These are phyloP conservation scores for Trichoderma aggressivum DNA, from an alignment of 2,329 filamentous ascomycete species.

Conservation along the genomic window DNA sequence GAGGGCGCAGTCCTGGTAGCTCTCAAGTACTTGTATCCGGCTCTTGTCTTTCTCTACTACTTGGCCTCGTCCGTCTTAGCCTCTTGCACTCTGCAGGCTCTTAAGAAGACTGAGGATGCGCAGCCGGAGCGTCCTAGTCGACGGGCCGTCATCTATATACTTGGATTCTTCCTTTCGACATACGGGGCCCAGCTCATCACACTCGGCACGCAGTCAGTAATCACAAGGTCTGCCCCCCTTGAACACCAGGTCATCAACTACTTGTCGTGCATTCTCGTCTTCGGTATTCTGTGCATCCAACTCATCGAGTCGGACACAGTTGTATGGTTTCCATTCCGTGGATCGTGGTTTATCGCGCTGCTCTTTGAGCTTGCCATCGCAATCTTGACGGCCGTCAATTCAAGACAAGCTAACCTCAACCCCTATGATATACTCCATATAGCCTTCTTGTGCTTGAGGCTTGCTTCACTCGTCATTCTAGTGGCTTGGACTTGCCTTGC, in stretches of 20 bases:
- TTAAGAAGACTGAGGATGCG: conserved; percentile 25
- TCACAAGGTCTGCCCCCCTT: conserved; percentile 30
- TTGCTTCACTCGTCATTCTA: conserved; percentile 30
- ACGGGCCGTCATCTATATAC: conserved; percentile 38
- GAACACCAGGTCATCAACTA: conserved; percentile 54
- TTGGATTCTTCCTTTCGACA: conserved; percentile 42
- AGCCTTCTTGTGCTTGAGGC: conserved; percentile 22
- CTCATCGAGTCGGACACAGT: conserved; percentile 49
- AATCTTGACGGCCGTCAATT: conserved; percentile 24
- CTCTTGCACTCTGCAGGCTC: conserved; percentile 51
- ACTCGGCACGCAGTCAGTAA: conserved; percentile 29
- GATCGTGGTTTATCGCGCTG: conserved; percentile 58
- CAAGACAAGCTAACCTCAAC: conserved; percentile 2
- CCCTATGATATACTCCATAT: conserved; percentile 27
- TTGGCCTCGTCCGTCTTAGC: conserved; percentile 48
- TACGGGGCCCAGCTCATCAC: conserved; percentile 47
- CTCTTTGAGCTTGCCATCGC: conserved; percentile 52
- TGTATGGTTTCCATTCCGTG: conserved; percentile 62
- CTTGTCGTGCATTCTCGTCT: conserved; percentile 61
- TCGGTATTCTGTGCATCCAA: conserved; percentile 56
- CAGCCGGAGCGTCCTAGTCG: conserved; percentile 23
- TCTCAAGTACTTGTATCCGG: conserved; percentile 59
- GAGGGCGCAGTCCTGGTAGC: conserved; percentile 35
- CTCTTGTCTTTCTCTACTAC: conserved; percentile 56
- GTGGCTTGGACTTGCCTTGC: conserved; percentile 24